Conservation (phyloP, 371 early-diverging fungal genomes). For the Mucor saturninus region DNA sequence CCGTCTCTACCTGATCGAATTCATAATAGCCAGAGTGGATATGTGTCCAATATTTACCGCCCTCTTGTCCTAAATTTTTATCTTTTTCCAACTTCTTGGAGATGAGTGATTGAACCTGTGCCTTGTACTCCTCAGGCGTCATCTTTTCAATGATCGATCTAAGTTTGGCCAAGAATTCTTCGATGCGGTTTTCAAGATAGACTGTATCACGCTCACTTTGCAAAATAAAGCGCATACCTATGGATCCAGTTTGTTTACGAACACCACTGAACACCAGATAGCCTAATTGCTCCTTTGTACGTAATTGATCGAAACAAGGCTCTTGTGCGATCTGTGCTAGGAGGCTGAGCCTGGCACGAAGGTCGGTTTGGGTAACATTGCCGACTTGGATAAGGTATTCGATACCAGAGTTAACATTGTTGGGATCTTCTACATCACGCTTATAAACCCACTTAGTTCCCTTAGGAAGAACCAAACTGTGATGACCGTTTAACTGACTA, state of each 20-base stretch:
- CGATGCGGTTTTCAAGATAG: slow-evolving; percentile 84
- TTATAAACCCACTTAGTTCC: slow-evolving; percentile 67
- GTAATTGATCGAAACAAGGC: slow-evolving; percentile 90
- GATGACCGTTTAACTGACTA: slow-evolving; percentile 61
- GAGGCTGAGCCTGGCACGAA: slow-evolving; percentile 73
- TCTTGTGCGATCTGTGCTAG: slow-evolving; percentile 82
- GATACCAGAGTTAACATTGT: slow-evolving; percentile 88
- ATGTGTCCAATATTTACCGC: slow-evolving; percentile 78
- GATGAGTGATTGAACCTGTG: slow-evolving; percentile 75
- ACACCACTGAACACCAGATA: slow-evolving; percentile 80
- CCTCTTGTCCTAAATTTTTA: slow-evolving; percentile 84
- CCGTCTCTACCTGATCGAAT: slow-evolving; percentile 75
- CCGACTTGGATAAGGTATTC: slow-evolving; percentile 79
- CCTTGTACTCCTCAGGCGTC: slow-evolving; percentile 74
- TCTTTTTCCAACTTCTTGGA: slow-evolving; percentile 81
- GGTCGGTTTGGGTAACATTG: slow-evolving; percentile 53
- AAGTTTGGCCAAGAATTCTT: slow-evolving; percentile 71
- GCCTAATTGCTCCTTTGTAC: slow-evolving; percentile 91
- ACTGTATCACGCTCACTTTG: slow-evolving; percentile 88
- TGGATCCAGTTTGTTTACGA: slow-evolving; percentile 63
- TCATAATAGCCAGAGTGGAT: slow-evolving; percentile 84
- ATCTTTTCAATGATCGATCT: slow-evolving; percentile 63
- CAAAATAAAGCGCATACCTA: slow-evolving; percentile 79
- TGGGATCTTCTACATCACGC: slow-evolving; percentile 70
- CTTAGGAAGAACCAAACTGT: slow-evolving; percentile 71